Percentiles rank a stretch among this genome's conserved stretches.
Conservation (phyloP, 257 asterid genomes). For the Haberlea rhodopensis region DNA sequence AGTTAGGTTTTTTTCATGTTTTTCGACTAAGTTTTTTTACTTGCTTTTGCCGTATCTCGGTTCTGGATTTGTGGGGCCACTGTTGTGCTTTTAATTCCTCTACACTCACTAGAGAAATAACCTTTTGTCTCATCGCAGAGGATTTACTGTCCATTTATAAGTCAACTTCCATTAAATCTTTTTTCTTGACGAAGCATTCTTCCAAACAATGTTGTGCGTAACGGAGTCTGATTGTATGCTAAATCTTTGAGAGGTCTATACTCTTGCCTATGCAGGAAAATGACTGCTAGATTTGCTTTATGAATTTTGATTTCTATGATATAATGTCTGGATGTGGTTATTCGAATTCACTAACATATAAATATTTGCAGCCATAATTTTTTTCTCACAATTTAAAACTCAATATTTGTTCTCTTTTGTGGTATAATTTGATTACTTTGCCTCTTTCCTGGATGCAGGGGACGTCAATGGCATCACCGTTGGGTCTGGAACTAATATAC, state of each 20-base stretch:
- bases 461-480: constrained; percentile 68
- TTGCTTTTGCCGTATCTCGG: not conserved
- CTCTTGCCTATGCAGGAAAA: no score
- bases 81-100: not conserved
- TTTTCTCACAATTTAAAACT: not conserved
- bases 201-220: no score
- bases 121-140: not conserved
- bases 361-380: not conserved
- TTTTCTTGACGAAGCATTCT: no score
- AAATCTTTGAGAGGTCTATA: no score
- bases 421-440: constrained; percentile 10
- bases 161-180: no score
- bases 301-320: no score
- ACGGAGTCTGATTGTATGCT: no score
- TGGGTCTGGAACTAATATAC: constrained; percentile 79
- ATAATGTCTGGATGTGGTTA: not conserved
- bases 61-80: not conserved
- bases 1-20: not conserved
- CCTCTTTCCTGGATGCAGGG: constrained; percentile 43
- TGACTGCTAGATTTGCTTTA: no score
- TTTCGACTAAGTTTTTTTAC: not conserved
- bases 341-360: no score
- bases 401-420: constrained; percentile 7
- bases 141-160: no score
- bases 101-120: not conserved